Evolutionary conservation across 1,284 basidiomycete species (phyloP).

Genomic region (Ceratobasidium sp.): DNA sequence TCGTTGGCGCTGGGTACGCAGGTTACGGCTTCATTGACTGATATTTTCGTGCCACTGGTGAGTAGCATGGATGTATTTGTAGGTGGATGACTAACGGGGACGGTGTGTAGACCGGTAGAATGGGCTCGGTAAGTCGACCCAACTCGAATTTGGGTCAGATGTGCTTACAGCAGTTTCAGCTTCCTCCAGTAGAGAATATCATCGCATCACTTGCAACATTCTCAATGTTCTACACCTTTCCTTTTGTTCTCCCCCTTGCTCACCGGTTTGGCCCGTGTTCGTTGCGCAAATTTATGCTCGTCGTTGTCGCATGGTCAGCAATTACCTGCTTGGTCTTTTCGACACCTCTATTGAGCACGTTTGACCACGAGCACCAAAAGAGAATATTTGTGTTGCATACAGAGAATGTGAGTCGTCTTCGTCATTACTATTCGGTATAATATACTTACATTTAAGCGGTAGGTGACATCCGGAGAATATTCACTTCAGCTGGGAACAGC

Average conservation of each 20-base stretch:
- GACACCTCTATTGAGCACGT: slow-evolving; percentile 70
- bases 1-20: slow-evolving; percentile 79
- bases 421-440: slow-evolving; percentile 18
- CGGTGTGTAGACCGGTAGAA: slow-evolving; percentile 73
- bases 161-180: slow-evolving; percentile 50
- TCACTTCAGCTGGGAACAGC: slow-evolving; percentile 87
- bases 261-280: slow-evolving; percentile 74
- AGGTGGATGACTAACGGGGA: neutral
- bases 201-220: slow-evolving; percentile 82
- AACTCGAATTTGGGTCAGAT: neutral
- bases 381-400: slow-evolving; percentile 87
- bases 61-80: slow-evolving; percentile 55
- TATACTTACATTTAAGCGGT: slow-evolving; percentile 18
- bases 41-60: slow-evolving; percentile 94
- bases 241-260: slow-evolving; percentile 79
- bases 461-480: slow-evolving; percentile 81
- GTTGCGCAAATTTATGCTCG: slow-evolving; percentile 62
- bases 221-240: slow-evolving; percentile 72
- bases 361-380: slow-evolving; percentile 90
- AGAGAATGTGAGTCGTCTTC: slow-evolving; percentile 77
- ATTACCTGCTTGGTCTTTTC: slow-evolving; percentile 73
- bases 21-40: slow-evolving; percentile 76
- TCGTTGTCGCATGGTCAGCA: slow-evolving; percentile 64
- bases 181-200: slow-evolving; percentile 89
- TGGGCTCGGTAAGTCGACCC: slow-evolving; percentile 64